These are phyloP conservation scores for Rhizopus stolonifer DNA, from an alignment of 371 early-diverging fungal species.

Conservation along the genomic window DNA sequence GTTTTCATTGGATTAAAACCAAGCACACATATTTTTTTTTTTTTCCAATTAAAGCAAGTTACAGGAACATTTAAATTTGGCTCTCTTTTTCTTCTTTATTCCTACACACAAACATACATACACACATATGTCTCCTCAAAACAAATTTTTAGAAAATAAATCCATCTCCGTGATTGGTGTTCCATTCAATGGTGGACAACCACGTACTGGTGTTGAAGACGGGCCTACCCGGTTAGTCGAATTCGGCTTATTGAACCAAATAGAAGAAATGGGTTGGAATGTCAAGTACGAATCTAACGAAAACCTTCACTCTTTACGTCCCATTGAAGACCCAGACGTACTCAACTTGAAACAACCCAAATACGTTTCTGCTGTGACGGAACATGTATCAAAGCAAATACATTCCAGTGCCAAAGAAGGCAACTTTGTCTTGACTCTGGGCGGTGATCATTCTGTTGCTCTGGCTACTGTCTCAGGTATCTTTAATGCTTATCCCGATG, in stretches of 20 bases:
- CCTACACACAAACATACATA: neutral
- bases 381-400: slow-evolving; percentile 69
- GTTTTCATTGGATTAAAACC: no score
- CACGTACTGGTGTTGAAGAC: slow-evolving; percentile 88
- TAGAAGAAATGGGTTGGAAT: slow-evolving; percentile 78
- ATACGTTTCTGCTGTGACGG: slow-evolving; percentile 80
- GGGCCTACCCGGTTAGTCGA: slow-evolving; percentile 85
- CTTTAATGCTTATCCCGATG: slow-evolving; percentile 74
- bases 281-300: slow-evolving; percentile 73
- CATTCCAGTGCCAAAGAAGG: slow-evolving; percentile 58
- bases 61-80: neutral
- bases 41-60: neutral
- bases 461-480: slow-evolving; percentile 90
- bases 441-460: slow-evolving; percentile 95
- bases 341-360: slow-evolving; percentile 84
- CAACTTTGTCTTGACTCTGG: slow-evolving; percentile 86
- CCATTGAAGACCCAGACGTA: slow-evolving; percentile 65
- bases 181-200: slow-evolving; percentile 82
- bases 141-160: slow-evolving; percentile 30
- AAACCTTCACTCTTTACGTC: slow-evolving; percentile 56
- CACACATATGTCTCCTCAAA: slow-evolving; percentile 4
- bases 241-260: slow-evolving; percentile 80
- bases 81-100: neutral
- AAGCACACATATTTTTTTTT: no score
- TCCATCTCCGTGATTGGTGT: slow-evolving; percentile 46